Conservation (phyloP, 148 eudicot genomes). For the Chenopodium berlandieri region DNA sequence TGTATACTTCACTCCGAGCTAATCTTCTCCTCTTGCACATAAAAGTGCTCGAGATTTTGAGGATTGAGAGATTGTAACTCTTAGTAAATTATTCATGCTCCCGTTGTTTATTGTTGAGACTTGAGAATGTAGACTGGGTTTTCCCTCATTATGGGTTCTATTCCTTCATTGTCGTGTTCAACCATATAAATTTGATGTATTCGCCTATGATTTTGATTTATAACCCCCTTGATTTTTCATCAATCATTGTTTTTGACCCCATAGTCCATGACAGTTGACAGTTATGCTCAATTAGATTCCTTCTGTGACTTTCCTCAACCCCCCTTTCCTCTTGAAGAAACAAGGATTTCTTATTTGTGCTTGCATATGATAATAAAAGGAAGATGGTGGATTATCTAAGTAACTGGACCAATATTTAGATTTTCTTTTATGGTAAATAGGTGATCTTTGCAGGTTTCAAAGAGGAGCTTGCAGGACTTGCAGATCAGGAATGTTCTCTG, state of each 20-base stretch:
- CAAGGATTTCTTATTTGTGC: background rate
- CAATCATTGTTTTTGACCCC: background rate
- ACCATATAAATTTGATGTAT: background rate
- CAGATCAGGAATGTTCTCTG: constrained; percentile 32
- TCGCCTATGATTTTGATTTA: background rate
- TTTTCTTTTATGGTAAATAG: background rate
- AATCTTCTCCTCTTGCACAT: background rate
- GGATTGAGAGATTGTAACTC: background rate
- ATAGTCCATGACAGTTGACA: background rate
- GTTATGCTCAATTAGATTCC: background rate
- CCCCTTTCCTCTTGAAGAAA: background rate
- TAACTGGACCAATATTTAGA: background rate
- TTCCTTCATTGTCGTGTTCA: background rate
- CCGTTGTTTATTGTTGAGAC: background rate
- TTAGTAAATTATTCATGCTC: background rate
- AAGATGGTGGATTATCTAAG: background rate
- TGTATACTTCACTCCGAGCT: background rate
- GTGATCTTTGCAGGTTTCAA: constrained; percentile 64
- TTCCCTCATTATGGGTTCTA: background rate
- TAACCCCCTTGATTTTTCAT: background rate
- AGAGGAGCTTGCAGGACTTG: constrained; percentile 66
- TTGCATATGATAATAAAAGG: background rate
- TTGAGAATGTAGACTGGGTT: background rate
- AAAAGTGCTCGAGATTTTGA: background rate
- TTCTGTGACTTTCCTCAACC: background rate